Evolutionary conservation across 139 green algal genomes (phyloP).

Genomic region (Tetraselmis chui): DNA sequence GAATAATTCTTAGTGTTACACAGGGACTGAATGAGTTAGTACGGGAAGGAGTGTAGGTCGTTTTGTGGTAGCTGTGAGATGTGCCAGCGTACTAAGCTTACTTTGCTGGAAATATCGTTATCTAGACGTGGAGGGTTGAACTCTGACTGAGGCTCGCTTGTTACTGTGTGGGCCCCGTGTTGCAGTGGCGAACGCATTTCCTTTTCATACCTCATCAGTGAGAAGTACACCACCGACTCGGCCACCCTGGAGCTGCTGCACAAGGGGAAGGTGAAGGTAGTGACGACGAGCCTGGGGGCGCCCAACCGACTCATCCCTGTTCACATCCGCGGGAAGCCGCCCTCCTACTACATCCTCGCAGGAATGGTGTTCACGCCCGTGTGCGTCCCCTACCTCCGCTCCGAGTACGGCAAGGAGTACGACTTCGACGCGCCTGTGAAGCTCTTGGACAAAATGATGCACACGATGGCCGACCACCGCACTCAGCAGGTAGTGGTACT

Average conservation of each 20-base stretch:
- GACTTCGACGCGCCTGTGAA: constrained; percentile 87
- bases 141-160: too few species aligned
- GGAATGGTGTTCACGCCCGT: constrained; percentile 44
- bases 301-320: constrained; percentile 9
- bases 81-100: too few species aligned
- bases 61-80: too few species aligned
- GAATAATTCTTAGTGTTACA: too few species aligned
- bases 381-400: constrained; percentile 58
- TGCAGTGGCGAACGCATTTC: constrained; percentile 86
- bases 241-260: constrained; percentile 65
- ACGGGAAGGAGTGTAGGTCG: too few species aligned
- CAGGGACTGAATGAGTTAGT: too few species aligned
- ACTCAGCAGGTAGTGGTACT: constrained; percentile 44
- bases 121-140: too few species aligned
- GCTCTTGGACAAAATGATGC: constrained; percentile 76
- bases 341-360: constrained; percentile 78
- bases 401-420: constrained; percentile 87
- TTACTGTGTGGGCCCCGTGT: too few species aligned
- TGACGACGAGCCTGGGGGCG: constrained; percentile 8
- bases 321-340: constrained; percentile 22
- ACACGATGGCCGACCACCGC: constrained; percentile 35
- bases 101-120: too few species aligned
- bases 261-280: constrained; percentile 30
- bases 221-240: constrained; percentile 84
- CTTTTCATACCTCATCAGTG: constrained; percentile 88